Conservation (phyloP, 2,329 filamentous ascomycete species). For the Penicillium sp. region DNA sequence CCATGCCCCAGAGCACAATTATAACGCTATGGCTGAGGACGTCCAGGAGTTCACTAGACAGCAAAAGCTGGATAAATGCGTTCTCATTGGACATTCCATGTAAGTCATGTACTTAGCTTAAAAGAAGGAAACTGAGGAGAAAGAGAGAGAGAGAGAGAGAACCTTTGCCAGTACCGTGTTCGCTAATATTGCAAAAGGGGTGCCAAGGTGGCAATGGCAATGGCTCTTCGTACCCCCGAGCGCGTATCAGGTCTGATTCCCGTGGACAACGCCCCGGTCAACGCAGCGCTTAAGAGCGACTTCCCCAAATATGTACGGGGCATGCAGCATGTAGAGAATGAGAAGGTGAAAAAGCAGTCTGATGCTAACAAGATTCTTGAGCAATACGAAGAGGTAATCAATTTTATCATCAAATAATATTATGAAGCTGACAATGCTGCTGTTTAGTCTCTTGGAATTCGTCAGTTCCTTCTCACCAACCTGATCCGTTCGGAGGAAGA, state of each 20-base stretch:
- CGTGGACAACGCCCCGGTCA: conserved; percentile 91
- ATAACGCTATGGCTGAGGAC: conserved; percentile 79
- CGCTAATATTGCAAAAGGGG: conserved; percentile 60
- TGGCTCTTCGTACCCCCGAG: conserved; percentile 73
- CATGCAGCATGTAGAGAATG: conserved; percentile 80
- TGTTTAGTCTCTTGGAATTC: conserved; percentile 68
- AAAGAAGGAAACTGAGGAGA: not conserved
- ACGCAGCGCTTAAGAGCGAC: conserved; percentile 72
- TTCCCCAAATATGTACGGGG: conserved; percentile 81
- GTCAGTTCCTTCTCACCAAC: conserved; percentile 92
- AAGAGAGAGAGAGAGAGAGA: no score
- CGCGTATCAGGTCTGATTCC: conserved; percentile 73
- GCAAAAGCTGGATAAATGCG: conserved; percentile 70
- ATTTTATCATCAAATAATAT: conserved; percentile 9
- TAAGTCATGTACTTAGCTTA: conserved; percentile 44
- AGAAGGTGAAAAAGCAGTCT: conserved; percentile 67
- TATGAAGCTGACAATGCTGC: not conserved
- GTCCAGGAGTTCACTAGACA: conserved; percentile 76
- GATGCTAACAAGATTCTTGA: conserved; percentile 81
- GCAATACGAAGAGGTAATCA: conserved; percentile 68
- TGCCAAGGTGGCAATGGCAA: conserved; percentile 87
- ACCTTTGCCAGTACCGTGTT: no score
- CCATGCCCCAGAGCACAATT: conserved; percentile 76
- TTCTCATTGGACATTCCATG: conserved; percentile 94
- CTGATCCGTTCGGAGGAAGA: conserved; percentile 62